Base-by-base conservation (phyloP, 805 yeast genomes). In the Maudiozyma pseudohumilis region DNA sequence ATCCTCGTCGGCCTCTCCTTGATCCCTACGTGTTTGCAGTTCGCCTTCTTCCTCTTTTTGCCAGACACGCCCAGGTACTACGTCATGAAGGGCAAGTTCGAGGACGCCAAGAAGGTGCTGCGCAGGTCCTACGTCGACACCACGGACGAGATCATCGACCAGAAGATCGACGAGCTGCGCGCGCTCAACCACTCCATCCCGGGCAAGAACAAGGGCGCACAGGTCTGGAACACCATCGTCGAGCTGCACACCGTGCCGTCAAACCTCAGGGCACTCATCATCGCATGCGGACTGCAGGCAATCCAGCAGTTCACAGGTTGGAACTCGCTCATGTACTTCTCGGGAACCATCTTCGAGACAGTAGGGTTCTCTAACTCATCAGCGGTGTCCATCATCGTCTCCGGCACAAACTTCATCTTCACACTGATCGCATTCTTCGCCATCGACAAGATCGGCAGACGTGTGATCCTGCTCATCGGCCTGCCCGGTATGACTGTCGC, bases 281-380 rank as follows among this genome's bases (percentile, higher is more conserved):
- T 89, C 52, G 92, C 89, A 9, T 87, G 96, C 67, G 95, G 94
- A 24, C 65, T 89, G 47, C 97, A 92, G 64, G 96, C 94, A 41
- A 81, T 92, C 53, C 97, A 89, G 66, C 98, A 89, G 64, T 86
- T 89, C 52, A 82, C 95, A 13, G 97, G 97, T 47, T 89, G 89
- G 75, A 92, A 89, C 64, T 85, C 96, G 6, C 72, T 89, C 51
- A 84, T 89, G 95, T 89, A 92, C 66, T 89, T 88, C 62, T 81
- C 94, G 34, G 78, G 94, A 25, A 88, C 96, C 2, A 81, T 92
- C 48, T 92, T 92, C 55, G 79, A 87, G 60, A 77, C 88, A 30
- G 85, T 88, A 38, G 98, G 97, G 2, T 89, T 88, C 57, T 54
- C 74, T 44, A 76, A 88, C 57, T 74, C 97, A 8, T 82, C 95